Percentiles rank a stretch among this genome's conserved stretches.
phyloP scores from a whole-genome alignment of 2,329 filamentous ascomycete species.

The Arthrobotrys sphaeroides region DNA sequence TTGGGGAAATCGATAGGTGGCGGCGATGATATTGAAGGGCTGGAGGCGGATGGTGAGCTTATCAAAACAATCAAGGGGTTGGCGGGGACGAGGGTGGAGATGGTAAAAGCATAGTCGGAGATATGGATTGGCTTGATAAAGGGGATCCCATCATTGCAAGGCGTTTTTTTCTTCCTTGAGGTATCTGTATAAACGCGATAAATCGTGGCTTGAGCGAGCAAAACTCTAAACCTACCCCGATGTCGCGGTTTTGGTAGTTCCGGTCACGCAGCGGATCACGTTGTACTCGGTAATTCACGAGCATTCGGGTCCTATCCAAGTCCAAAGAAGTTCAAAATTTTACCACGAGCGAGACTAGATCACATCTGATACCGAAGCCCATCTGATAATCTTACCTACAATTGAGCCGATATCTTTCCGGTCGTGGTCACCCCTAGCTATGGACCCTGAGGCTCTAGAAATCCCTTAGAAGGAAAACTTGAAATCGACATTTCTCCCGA shows the following conservation, averaged over 20 bases:
- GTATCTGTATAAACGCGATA: not conserved
- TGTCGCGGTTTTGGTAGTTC: no score
- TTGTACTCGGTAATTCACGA: no score
- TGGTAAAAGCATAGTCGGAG: slow-evolving; percentile 7
- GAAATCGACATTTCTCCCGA: not conserved
- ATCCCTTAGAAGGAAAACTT: not conserved
- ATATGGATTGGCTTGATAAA: not conserved
- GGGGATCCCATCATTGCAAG: not conserved
- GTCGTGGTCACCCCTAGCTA: not conserved
- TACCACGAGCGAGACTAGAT: not conserved
- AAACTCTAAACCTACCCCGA: not conserved
- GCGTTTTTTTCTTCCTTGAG: not conserved
- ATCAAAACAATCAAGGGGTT: slow-evolving; percentile 76
- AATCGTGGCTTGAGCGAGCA: not conserved
- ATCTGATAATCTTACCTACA: not conserved
- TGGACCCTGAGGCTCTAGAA: not conserved
- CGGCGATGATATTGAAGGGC: slow-evolving; percentile 80
- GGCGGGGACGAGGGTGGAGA: slow-evolving; percentile 72
- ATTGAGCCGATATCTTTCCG: slow-evolving; percentile 6
- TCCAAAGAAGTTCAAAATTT: not conserved
- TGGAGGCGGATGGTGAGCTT: slow-evolving; percentile 74
- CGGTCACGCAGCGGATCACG: no score
- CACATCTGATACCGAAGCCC: not conserved
- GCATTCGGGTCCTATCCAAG: no score
- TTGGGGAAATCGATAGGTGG: slow-evolving; percentile 90